Conservation (phyloP, 495 filamentous ascomycete genomes). For the Penicillium pulvis region DNA sequence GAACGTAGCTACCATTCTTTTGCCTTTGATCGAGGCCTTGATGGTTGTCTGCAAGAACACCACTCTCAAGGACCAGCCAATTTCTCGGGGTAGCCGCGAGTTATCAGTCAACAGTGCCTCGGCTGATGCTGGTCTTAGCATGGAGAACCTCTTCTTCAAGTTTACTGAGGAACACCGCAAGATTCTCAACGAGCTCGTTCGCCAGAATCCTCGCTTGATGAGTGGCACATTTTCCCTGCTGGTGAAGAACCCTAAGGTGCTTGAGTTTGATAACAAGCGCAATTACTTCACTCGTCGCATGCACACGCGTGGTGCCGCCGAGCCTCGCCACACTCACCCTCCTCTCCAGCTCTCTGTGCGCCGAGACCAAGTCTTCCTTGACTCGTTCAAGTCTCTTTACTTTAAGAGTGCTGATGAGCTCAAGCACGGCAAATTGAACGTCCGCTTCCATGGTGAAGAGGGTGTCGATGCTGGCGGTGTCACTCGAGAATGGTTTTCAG, state of each 20-base stretch:
- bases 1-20: slow-evolving; percentile 91
- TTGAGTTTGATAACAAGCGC: slow-evolving; percentile 99
- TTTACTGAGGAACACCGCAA: slow-evolving; percentile 98
- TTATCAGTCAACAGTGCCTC: slow-evolving; percentile 75
- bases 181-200: slow-evolving; percentile 96
- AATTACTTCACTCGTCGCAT: slow-evolving; percentile 97
- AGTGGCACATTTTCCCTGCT: slow-evolving; percentile 93
- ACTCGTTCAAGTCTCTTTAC: slow-evolving; percentile 94
- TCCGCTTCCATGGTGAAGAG: slow-evolving; percentile 96
- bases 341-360: slow-evolving; percentile 87
- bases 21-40: slow-evolving; percentile 90
- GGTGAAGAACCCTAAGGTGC: slow-evolving; percentile 97
- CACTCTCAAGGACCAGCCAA: slow-evolving; percentile 69
- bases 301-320: slow-evolving; percentile 69
- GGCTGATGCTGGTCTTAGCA: slow-evolving; percentile 65
- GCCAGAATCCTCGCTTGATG: slow-evolving; percentile 96
- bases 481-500: slow-evolving; percentile 99
- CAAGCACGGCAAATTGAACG: slow-evolving; percentile 97
- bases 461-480: slow-evolving; percentile 98
- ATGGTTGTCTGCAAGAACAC: slow-evolving; percentile 99
- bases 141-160: slow-evolving; percentile 93
- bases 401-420: slow-evolving; percentile 95
- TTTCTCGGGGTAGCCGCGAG: slow-evolving; percentile 63
- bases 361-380: slow-evolving; percentile 95
- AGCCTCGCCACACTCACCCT: slow-evolving; percentile 66